These are phyloP conservation scores for Cystobasidium pallidum DNA, from an alignment of 1,284 basidiomycete species.

Conservation along the genomic window DNA sequence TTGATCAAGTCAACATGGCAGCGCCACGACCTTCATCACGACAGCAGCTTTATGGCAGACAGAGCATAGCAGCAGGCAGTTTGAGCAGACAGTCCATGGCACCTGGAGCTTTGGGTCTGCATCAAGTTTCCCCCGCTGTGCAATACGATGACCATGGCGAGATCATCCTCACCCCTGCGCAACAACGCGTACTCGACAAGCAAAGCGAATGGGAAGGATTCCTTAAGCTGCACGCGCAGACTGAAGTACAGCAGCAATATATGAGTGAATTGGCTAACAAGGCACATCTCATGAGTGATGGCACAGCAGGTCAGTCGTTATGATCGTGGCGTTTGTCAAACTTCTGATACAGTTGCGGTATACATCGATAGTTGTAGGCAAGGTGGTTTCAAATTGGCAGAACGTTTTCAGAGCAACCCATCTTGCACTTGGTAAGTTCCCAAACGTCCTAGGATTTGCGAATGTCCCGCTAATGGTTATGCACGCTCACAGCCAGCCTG, in stretches of 20 bases:
- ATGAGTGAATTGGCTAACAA: slow-evolving; percentile 43
- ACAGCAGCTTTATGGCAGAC: slow-evolving; percentile 14
- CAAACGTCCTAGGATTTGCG: background rate
- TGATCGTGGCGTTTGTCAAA: background rate
- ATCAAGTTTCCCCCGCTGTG: background rate
- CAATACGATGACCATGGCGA: slow-evolving; percentile 40
- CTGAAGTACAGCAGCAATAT: slow-evolving; percentile 40
- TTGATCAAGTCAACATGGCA: slow-evolving; percentile 25
- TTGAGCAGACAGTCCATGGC: slow-evolving; percentile 25
- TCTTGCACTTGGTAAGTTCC: slow-evolving; percentile 49
- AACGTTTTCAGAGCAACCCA: slow-evolving; percentile 52
- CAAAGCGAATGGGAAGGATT: slow-evolving; percentile 50
- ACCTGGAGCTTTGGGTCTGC: slow-evolving; percentile 8
- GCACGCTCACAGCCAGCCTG: background rate
- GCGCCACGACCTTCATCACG: slow-evolving; percentile 30
- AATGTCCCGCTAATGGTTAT: background rate
- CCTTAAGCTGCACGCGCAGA: slow-evolving; percentile 43
- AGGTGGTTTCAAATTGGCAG: slow-evolving; percentile 53
- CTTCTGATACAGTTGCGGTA: background rate
- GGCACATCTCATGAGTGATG: slow-evolving; percentile 47
- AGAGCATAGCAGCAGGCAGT: slow-evolving; percentile 4
- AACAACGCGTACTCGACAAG: slow-evolving; percentile 47
- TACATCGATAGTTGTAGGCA: slow-evolving; percentile 48
- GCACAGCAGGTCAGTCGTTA: slow-evolving; percentile 45
- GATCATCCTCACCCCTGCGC: slow-evolving; percentile 40